Evolutionary conservation across 176 grass and related monocot species (phyloP).

Genomic region (Musa itinerans): DNA sequence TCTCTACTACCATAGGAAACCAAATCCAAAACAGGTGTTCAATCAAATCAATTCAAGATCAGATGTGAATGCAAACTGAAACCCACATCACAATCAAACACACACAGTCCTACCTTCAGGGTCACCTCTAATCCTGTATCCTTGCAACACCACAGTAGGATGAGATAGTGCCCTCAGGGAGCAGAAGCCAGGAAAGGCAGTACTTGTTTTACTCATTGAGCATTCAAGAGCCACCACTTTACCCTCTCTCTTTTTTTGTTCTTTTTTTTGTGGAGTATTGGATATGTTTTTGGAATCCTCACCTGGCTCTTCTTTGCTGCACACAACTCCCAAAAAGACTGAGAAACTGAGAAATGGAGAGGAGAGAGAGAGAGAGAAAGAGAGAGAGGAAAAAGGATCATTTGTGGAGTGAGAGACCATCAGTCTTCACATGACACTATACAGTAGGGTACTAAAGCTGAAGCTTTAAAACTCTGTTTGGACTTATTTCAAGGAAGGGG

Average conservation of each 20-base stretch:
- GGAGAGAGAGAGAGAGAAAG: conserved; percentile 5
- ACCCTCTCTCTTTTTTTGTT: not conserved
- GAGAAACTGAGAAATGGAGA: not conserved
- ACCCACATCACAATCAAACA: conserved; percentile 16
- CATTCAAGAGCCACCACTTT: conserved; percentile 15
- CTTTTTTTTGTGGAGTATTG: not conserved
- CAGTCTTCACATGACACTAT: conserved; percentile 19
- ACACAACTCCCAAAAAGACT: conserved; percentile 34
- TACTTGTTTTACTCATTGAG: conserved; percentile 11
- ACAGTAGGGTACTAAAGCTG: conserved; percentile 17
- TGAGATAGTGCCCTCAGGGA: conserved; percentile 1
- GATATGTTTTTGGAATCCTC: conserved; percentile 13
- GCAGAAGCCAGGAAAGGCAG: conserved; percentile 5
- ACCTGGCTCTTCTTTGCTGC: conserved; percentile 13
- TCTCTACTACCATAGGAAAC: conserved; percentile 22
- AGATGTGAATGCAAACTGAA: conserved; percentile 4
- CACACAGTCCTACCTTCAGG: not conserved
- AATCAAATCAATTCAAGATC: conserved; percentile 30
- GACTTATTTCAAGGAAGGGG: not conserved
- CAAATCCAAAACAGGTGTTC: conserved; percentile 19
- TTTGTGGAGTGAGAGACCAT: conserved; percentile 11
- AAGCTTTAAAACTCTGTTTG: not conserved
- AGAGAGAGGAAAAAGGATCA: conserved; percentile 10
- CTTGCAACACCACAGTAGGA: conserved; percentile 25
- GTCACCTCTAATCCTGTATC: conserved; percentile 3